Conservation (phyloP, 1,284 basidiomycete species). For the Pyrrhoderma lamaoense region DNA sequence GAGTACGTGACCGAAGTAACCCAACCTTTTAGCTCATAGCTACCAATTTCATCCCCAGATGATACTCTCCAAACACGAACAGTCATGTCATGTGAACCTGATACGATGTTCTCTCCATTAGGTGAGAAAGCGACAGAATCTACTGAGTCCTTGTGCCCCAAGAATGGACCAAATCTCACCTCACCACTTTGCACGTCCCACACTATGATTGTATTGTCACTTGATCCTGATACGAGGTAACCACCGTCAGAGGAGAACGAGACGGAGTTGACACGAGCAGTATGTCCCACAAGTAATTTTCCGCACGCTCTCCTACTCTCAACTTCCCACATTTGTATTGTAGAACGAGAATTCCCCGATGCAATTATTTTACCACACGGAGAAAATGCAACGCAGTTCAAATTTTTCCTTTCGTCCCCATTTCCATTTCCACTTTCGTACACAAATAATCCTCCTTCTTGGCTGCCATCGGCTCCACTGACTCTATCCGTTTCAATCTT, state of each 20-base stretch:
- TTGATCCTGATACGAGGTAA: constrained; percentile 21
- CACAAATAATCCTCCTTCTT: too few relatives aligned
- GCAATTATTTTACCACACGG: constrained; percentile 9
- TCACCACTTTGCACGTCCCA: background rate
- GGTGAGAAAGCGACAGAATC: too few relatives aligned
- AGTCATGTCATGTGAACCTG: constrained; percentile 97
- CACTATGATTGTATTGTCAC: constrained; percentile 3
- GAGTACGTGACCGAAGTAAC: constrained; percentile 37
- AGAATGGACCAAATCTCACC: too few relatives aligned
- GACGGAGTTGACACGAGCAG: too few relatives aligned
- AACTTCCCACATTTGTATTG: constrained; percentile 10
- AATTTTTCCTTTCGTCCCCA: too few relatives aligned
- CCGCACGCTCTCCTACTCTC: too few relatives aligned
- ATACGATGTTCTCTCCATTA: constrained; percentile 36
- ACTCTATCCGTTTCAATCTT: too few relatives aligned
- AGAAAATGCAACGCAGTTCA: too few relatives aligned
- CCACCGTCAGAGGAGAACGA: constrained; percentile 15
- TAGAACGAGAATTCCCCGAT: constrained; percentile 8
- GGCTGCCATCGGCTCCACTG: background rate
- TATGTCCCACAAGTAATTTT: too few relatives aligned
- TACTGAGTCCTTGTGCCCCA: too few relatives aligned
- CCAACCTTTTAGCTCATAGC: constrained; percentile 26
- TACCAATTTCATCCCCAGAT: constrained; percentile 31
- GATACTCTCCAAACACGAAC: constrained; percentile 85
- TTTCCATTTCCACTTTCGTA: too few relatives aligned